A percentile compares a stretch with the other conserved stretches of the same genome.
Conservation (phyloP, 371 early-diverging fungal genomes). For the Mortierella sp. region DNA sequence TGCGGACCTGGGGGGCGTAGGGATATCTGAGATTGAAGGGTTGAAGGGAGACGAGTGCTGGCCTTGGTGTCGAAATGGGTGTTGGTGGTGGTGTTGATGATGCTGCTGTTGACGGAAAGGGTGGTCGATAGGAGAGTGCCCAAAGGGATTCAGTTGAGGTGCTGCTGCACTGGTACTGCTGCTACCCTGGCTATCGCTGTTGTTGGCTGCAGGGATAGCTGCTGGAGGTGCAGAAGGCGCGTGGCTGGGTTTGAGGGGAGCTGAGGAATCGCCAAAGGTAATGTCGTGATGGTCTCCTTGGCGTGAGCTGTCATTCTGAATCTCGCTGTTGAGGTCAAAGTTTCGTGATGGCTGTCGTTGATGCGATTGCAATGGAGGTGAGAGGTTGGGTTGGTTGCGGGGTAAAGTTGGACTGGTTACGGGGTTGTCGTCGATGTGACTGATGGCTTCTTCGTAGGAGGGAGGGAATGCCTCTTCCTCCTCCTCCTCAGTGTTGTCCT, state of each 20-base stretch:
- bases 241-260: neutral
- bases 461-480: conserved; percentile 34
- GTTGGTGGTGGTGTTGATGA: conserved; percentile 22
- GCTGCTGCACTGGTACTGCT: neutral
- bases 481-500: neutral
- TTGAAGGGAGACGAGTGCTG: neutral
- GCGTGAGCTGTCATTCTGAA: conserved; percentile 7
- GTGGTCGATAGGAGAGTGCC: neutral
- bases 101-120: conserved; percentile 5
- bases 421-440: conserved; percentile 25
- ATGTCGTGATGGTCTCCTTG: neutral
- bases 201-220: neutral
- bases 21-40: neutral
- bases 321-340: conserved; percentile 18
- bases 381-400: neutral
- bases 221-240: neutral
- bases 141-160: neutral
- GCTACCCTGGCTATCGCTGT: neutral
- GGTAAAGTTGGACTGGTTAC: neutral
- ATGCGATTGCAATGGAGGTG: conserved; percentile 1
- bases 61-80: conserved; percentile 6
- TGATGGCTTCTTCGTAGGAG: conserved; percentile 53
- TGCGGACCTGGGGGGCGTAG: neutral
- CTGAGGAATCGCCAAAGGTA: neutral
- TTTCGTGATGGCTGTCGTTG: conserved; percentile 11